phyloP scores from a whole-genome alignment of 768 basidiomycete species.

The Pleurotus tuoliensis region DNA sequence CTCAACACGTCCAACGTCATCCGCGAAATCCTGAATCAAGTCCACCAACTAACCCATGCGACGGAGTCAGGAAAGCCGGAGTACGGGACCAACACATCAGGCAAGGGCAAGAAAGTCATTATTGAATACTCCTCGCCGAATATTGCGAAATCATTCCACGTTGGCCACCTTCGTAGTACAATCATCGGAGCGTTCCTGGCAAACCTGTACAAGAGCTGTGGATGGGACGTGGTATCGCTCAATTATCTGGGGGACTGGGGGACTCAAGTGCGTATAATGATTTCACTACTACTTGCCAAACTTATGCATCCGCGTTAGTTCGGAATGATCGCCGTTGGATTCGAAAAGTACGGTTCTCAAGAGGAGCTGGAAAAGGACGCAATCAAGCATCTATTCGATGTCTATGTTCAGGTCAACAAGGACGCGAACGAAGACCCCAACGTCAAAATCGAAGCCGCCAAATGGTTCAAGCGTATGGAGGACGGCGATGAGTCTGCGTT shows the following conservation, averaged over 20 bases:
- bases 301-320: conserved; percentile 39
- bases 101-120: conserved; percentile 77
- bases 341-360: conserved; percentile 86
- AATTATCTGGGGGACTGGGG: conserved; percentile 99
- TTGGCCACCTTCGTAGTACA: conserved; percentile 94
- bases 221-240: conserved; percentile 87
- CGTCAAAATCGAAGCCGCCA: conserved; percentile 73
- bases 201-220: conserved; percentile 88
- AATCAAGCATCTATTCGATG: conserved; percentile 90
- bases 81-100: conserved; percentile 79
- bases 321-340: conserved; percentile 87
- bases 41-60: conserved; percentile 67
- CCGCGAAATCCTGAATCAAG: conserved; percentile 64
- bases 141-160: conserved; percentile 98
- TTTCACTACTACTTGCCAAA: background rate
- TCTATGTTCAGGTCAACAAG: conserved; percentile 92
- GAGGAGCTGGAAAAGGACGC: conserved; percentile 82
- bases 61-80: conserved; percentile 55
- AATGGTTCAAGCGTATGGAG: conserved; percentile 94
- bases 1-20: conserved; percentile 63
- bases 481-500: conserved; percentile 85
- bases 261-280: conserved; percentile 66
- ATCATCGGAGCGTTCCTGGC: conserved; percentile 95
- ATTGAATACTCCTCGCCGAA: conserved; percentile 96
- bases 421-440: conserved; percentile 71